These are phyloP conservation scores for Laguncularia racemosa DNA, from an alignment of 345 rosid species.

Conservation along the genomic window DNA sequence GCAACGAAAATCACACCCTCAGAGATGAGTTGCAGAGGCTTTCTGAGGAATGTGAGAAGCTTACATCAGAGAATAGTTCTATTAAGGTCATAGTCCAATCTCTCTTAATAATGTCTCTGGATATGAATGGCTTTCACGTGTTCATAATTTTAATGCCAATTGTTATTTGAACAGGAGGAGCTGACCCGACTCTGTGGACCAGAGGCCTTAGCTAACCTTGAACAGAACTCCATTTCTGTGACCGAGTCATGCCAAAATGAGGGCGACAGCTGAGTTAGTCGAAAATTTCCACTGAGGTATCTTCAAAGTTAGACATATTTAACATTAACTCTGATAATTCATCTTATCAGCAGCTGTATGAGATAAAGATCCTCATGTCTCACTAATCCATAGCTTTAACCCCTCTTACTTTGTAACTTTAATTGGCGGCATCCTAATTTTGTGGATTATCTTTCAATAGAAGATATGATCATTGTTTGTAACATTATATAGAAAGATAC, in stretches of 20 bases:
- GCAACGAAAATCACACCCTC: conserved; percentile 52
- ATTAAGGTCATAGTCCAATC: conserved; percentile 46
- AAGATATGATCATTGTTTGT: conserved; percentile 8
- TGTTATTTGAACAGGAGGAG: conserved; percentile 54
- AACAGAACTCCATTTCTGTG: conserved; percentile 28
- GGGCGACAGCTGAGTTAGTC: too few relatives aligned
- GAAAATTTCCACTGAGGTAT: too few relatives aligned
- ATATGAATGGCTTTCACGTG: neutral
- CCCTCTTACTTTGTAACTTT: neutral
- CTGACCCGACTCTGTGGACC: conserved; percentile 61
- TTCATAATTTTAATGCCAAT: neutral
- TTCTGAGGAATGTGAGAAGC: conserved; percentile 83
- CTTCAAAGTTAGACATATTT: too few relatives aligned
- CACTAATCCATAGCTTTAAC: conserved; percentile 3
- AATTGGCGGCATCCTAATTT: neutral
- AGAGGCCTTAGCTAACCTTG: conserved; percentile 61
- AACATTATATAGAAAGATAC: neutral
- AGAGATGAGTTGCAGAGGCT: conserved; percentile 78
- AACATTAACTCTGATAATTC: neutral
- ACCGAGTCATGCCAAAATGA: too few relatives aligned
- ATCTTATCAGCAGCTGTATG: neutral
- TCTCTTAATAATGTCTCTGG: neutral
- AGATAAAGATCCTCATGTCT: neutral
- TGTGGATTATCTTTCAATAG: neutral
- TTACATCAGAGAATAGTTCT: conserved; percentile 66